These are phyloP conservation scores for Quercus phellos DNA, from an alignment of 331 rosid species.

Conservation along the genomic window DNA sequence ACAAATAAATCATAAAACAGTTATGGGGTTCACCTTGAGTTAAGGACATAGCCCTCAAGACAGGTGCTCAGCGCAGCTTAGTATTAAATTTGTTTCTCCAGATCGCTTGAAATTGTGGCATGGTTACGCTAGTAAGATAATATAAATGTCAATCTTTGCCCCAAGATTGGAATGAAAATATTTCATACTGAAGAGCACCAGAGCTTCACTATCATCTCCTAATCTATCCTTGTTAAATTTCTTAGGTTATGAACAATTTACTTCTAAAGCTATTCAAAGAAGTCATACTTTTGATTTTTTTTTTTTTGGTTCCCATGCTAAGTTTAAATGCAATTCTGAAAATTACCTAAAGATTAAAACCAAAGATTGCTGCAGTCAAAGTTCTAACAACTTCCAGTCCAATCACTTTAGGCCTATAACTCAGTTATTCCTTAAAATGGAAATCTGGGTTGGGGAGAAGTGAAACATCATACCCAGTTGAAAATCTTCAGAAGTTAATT, in stretches of 20 bases:
- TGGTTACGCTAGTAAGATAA: not conserved
- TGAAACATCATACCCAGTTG: not conserved
- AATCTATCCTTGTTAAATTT: not conserved
- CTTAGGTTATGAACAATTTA: not conserved
- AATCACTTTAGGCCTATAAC: not conserved
- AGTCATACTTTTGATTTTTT: not conserved
- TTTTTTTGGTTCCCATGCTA: not conserved
- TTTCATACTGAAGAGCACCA: not conserved
- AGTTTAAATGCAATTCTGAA: not conserved
- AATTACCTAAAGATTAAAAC: not conserved
- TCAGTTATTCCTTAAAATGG: not conserved
- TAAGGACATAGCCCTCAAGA: not conserved
- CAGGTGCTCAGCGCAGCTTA: not conserved
- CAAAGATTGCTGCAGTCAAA: not conserved
- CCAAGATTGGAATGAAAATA: not conserved
- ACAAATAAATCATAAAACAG: not conserved
- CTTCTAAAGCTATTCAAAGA: not conserved
- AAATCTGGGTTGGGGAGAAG: not conserved
- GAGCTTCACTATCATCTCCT: not conserved
- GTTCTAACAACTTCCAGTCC: not conserved
- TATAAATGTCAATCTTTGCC: not conserved
- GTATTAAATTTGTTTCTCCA: not conserved
- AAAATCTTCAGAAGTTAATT: slow-evolving; percentile 4
- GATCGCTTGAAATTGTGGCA: not conserved
- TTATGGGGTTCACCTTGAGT: not conserved